A percentile compares a stretch with the other conserved stretches of the same genome.
Conservation (phyloP, 495 filamentous ascomycete genomes). For the Massariosphaeria phaeospora region DNA sequence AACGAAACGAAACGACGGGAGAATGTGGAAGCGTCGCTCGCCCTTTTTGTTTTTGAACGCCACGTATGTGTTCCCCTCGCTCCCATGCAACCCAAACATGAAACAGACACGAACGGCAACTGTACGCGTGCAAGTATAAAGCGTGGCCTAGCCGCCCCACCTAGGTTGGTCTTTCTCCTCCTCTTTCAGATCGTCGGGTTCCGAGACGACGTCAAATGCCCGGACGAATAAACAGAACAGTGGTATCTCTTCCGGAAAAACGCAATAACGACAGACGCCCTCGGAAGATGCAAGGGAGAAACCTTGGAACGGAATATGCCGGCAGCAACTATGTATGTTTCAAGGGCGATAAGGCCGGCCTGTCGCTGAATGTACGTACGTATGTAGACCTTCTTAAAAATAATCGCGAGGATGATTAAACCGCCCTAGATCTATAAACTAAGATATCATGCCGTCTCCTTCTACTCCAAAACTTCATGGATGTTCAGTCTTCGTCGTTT, state of each 20-base stretch:
- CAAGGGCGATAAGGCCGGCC: slow-evolving; percentile 32
- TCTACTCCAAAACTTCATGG: slow-evolving; percentile 30
- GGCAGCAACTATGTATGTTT: no score
- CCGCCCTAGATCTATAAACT: no score
- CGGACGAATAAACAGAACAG: neutral
- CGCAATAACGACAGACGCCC: slow-evolving; percentile 8
- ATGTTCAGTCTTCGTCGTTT: slow-evolving; percentile 36
- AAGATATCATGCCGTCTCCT: neutral
- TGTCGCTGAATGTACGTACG: slow-evolving; percentile 7
- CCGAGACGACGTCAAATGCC: neutral
- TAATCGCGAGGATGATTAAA: no score
- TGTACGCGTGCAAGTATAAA: no score
- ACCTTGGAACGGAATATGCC: no score
- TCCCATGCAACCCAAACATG: neutral
- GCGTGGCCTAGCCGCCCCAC: no score
- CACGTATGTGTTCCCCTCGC: slow-evolving; percentile 7
- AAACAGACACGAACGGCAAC: neutral
- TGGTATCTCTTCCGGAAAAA: slow-evolving; percentile 21
- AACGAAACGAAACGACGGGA: no score
- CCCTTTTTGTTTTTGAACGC: no score
- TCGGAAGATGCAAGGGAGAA: slow-evolving; percentile 10
- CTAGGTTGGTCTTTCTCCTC: no score
- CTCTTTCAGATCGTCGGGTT: no score
- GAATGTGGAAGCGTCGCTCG: no score
- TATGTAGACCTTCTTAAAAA: no score